Conservation (phyloP, 441 rosid species). For the Breynia disticha region DNA sequence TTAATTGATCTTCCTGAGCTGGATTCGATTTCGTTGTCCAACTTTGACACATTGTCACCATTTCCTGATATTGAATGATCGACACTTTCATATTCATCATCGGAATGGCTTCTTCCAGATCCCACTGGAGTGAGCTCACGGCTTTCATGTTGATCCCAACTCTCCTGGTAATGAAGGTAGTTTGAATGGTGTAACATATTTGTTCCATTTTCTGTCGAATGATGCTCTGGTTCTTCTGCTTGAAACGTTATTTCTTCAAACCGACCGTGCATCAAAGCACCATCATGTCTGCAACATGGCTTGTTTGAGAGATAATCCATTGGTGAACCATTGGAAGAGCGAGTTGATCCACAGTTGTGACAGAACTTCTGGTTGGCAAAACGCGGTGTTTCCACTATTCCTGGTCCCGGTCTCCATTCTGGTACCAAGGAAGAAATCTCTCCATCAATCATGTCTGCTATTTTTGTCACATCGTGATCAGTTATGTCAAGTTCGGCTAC, state of each 20-base stretch:
- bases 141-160: conserved; percentile 70
- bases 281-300: conserved; percentile 43
- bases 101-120: conserved; percentile 62
- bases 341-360: conserved; percentile 50
- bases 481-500: conserved; percentile 54
- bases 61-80: conserved; percentile 17
- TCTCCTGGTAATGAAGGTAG: conserved; percentile 39
- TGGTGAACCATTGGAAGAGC: conserved; percentile 57
- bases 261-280: conserved; percentile 77
- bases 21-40: conserved; percentile 19
- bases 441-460: conserved; percentile 54
- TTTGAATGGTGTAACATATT: conserved; percentile 21
- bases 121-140: conserved; percentile 56
- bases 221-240: conserved; percentile 35
- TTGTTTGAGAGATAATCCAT: conserved; percentile 42
- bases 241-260: conserved; percentile 68
- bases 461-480: conserved; percentile 37
- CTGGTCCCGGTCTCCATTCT: conserved; percentile 51
- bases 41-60: conserved; percentile 17
- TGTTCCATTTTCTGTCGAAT: conserved; percentile 22
- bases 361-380: conserved; percentile 40
- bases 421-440: conserved; percentile 42
- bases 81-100: conserved; percentile 57
- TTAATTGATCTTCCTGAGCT: conserved; percentile 18
- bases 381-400: conserved; percentile 48